Percentiles rank a stretch among this genome's conserved stretches.
These are phyloP conservation scores for Amanita inopinata DNA, from an alignment of 768 basidiomycete genomes.

Conservation along the genomic window DNA sequence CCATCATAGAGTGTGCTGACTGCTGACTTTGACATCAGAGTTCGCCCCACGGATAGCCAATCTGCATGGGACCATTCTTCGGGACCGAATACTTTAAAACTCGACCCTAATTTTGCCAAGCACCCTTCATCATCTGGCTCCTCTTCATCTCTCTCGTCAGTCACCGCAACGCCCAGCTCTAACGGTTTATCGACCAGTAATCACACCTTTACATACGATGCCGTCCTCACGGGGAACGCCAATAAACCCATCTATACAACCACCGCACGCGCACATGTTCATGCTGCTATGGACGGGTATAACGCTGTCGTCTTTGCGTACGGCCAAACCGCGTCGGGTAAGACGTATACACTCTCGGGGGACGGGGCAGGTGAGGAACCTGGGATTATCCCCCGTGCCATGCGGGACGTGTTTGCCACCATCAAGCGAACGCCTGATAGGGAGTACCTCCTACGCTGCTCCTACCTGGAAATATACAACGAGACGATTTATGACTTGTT, in stretches of 20 bases:
- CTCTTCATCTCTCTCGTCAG: too few relatives aligned
- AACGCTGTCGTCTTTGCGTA: slow-evolving; percentile 95
- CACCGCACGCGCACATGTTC: slow-evolving; percentile 70
- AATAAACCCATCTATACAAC: slow-evolving; percentile 75
- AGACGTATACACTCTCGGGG: slow-evolving; percentile 54
- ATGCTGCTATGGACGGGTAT: slow-evolving; percentile 93
- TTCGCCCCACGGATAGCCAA: slow-evolving; percentile 46
- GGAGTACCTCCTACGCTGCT: slow-evolving; percentile 91
- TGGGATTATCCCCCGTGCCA: slow-evolving; percentile 88
- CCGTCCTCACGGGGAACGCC: slow-evolving; percentile 66
- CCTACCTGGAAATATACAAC: slow-evolving; percentile 97
- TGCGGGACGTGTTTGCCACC: slow-evolving; percentile 84
- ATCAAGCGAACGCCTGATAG: slow-evolving; percentile 70
- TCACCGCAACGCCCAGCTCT: slow-evolving; percentile 17
- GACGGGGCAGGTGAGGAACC: slow-evolving; percentile 58
- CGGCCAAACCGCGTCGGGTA: slow-evolving; percentile 77
- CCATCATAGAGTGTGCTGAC: background rate
- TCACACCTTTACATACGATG: slow-evolving; percentile 52
- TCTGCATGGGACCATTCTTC: slow-evolving; percentile 48
- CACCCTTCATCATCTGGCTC: slow-evolving; percentile 19
- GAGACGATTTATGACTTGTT: slow-evolving; percentile 83
- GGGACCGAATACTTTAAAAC: slow-evolving; percentile 44
- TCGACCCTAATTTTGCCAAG: slow-evolving; percentile 48
- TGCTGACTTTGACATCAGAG: slow-evolving; percentile 26
- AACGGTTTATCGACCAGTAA: background rate